Conservation (phyloP, 306 rosid genomes). For the Dryas alaskensis region DNA sequence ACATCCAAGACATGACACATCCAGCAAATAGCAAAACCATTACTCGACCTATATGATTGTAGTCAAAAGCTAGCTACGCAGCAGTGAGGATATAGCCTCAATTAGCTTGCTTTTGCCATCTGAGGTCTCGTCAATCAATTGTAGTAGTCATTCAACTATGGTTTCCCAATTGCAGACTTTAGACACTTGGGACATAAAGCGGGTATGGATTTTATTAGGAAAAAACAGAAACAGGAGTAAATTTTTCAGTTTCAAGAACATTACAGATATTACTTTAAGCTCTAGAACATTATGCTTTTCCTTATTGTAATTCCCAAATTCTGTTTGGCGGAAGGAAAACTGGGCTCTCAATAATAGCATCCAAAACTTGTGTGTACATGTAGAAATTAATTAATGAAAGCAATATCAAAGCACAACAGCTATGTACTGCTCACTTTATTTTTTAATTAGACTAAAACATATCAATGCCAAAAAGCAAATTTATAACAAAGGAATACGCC, state of each 20-base stretch:
- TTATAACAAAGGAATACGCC: background rate
- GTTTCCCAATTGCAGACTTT: background rate
- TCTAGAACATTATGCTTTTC: background rate
- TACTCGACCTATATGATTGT: background rate
- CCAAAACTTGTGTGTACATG: background rate
- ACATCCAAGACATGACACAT: background rate
- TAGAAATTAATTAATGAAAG: background rate
- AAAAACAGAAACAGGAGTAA: background rate
- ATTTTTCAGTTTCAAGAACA: background rate
- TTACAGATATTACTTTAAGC: background rate
- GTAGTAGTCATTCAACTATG: background rate
- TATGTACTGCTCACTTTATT: background rate
- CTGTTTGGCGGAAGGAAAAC: background rate
- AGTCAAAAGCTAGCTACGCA: background rate
- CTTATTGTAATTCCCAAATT: background rate
- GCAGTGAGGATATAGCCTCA: slow-evolving; percentile 7
- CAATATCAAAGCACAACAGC: background rate
- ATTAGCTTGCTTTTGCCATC: background rate
- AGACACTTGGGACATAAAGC: background rate
- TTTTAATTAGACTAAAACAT: background rate
- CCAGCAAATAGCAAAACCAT: background rate
- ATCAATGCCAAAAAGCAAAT: slow-evolving; percentile 2
- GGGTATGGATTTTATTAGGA: background rate
- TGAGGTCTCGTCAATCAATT: background rate
- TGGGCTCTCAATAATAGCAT: background rate